These are phyloP conservation scores for Trypanosoma vivax DNA, from an alignment of 208 protist genomes.

Conservation along the genomic window DNA sequence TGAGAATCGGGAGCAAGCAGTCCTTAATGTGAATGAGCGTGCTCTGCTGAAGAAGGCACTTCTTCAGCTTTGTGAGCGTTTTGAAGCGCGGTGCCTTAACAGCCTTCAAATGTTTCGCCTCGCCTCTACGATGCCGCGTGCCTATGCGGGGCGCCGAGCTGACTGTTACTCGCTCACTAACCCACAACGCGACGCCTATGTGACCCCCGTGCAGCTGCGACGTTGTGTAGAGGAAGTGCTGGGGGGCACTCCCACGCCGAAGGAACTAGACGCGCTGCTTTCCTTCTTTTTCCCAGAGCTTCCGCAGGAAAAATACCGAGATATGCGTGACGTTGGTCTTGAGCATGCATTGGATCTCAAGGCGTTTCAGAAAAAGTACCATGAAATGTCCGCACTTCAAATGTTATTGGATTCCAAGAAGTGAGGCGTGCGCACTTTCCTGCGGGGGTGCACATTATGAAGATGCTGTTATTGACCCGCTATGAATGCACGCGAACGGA, in stretches of 20 bases:
- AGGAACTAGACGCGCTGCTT: conserved; percentile 66
- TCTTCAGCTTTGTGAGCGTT: conserved; percentile 42
- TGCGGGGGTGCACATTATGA: too few species aligned
- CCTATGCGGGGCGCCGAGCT: conserved; percentile 48
- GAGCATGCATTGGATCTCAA: conserved; percentile 53
- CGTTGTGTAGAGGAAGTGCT: conserved; percentile 82
- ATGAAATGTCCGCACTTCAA: conserved; percentile 47
- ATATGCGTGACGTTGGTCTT: conserved; percentile 38
- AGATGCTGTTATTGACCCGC: too few species aligned
- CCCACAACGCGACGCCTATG: conserved; percentile 59
- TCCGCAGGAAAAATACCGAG: conserved; percentile 48
- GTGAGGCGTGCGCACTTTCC: too few species aligned
- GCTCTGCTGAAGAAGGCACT: conserved; percentile 42
- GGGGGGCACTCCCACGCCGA: conserved; percentile 34
- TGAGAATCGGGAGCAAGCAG: neutral
- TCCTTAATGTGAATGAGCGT: conserved; percentile 34
- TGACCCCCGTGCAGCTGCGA: conserved; percentile 83
- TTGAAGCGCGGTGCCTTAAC: conserved; percentile 70
- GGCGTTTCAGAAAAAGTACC: conserved; percentile 69
- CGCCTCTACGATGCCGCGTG: conserved; percentile 78
- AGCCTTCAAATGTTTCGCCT: conserved; percentile 83
- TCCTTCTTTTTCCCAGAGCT: conserved; percentile 83
- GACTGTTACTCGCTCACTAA: conserved; percentile 75
- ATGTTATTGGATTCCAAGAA: neutral
- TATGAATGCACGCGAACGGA: too few species aligned